A percentile compares a stretch with the other conserved stretches of the same genome.
phyloP scores from a whole-genome alignment of 805 yeast species.

The Limtongia smithiae region DNA sequence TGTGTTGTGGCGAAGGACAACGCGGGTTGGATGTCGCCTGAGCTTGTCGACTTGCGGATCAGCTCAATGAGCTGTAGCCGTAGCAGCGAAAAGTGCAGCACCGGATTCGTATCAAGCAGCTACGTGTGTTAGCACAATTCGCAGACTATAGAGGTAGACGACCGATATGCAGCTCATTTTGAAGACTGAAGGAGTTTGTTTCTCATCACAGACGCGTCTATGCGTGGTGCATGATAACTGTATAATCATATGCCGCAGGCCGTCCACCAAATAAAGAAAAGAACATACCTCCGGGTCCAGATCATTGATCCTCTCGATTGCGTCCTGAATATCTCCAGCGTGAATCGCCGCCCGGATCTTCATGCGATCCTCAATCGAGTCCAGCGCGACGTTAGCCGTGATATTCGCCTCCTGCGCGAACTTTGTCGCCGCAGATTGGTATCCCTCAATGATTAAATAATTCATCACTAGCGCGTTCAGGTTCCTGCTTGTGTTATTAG shows the following conservation, averaged over 20 bases:
- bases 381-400: constrained; percentile 41
- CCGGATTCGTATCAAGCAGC: constrained; percentile 58
- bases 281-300: constrained; percentile 50
- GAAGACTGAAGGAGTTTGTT: constrained; percentile 33
- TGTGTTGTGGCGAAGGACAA: constrained; percentile 40
- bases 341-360: constrained; percentile 53
- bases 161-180: constrained; percentile 25
- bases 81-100: constrained; percentile 67
- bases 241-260: constrained; percentile 24
- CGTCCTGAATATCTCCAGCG: constrained; percentile 57
- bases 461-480: constrained; percentile 59
- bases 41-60: constrained; percentile 52
- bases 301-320: constrained; percentile 55
- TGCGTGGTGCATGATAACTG: constrained; percentile 34
- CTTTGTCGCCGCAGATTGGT: constrained; percentile 59
- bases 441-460: constrained; percentile 75
- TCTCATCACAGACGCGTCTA: constrained; percentile 28
- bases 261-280: not conserved
- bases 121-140: not conserved
- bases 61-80: constrained; percentile 75
- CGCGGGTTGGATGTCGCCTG: constrained; percentile 28
- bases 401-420: constrained; percentile 54
- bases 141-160: not conserved
- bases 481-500: constrained; percentile 20
- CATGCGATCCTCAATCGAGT: constrained; percentile 52